Conservation (phyloP, 2,329 filamentous ascomycete genomes). For the Penicillium decumbens region DNA sequence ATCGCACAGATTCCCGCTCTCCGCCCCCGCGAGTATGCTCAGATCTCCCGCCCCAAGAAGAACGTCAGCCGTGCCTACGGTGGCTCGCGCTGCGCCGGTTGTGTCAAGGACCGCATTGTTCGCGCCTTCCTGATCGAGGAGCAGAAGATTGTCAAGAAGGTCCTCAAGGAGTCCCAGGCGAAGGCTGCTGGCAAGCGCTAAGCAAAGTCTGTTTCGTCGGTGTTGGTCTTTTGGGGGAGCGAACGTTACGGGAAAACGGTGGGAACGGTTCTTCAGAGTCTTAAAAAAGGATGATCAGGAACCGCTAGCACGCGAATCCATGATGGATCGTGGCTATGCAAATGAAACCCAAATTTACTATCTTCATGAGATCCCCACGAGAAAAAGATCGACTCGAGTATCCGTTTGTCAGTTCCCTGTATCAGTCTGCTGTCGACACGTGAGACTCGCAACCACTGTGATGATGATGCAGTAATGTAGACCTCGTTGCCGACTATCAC, state of each 20-base stretch:
- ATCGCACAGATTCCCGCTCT: slow-evolving; percentile 76
- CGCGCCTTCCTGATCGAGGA: slow-evolving; percentile 99
- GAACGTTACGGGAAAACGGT: slow-evolving; percentile 36
- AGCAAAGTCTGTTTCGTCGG: slow-evolving; percentile 32
- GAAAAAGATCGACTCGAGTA: slow-evolving; percentile 1
- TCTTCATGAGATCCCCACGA: slow-evolving; percentile 27
- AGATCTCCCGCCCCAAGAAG: slow-evolving; percentile 98
- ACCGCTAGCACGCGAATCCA: slow-evolving; percentile 29
- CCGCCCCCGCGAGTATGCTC: slow-evolving; percentile 94
- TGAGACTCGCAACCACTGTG: neutral
- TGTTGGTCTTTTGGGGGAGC: slow-evolving; percentile 37
- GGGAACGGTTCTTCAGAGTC: slow-evolving; percentile 33
- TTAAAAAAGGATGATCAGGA: slow-evolving; percentile 33
- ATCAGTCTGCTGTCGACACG: neutral
- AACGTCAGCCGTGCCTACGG: slow-evolving; percentile 98
- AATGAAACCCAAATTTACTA: slow-evolving; percentile 33
- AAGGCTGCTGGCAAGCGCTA: slow-evolving; percentile 49
- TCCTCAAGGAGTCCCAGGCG: slow-evolving; percentile 95
- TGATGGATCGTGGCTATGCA: slow-evolving; percentile 29
- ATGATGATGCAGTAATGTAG: neutral
- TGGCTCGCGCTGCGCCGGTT: slow-evolving; percentile 97
- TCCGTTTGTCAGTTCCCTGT: neutral
- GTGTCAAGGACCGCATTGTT: slow-evolving; percentile 95
- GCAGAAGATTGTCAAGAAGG: slow-evolving; percentile 99
- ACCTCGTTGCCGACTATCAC: neutral